These are phyloP conservation scores for Picochlorum costavermella DNA, from an alignment of 139 green algal species.

Conservation along the genomic window DNA sequence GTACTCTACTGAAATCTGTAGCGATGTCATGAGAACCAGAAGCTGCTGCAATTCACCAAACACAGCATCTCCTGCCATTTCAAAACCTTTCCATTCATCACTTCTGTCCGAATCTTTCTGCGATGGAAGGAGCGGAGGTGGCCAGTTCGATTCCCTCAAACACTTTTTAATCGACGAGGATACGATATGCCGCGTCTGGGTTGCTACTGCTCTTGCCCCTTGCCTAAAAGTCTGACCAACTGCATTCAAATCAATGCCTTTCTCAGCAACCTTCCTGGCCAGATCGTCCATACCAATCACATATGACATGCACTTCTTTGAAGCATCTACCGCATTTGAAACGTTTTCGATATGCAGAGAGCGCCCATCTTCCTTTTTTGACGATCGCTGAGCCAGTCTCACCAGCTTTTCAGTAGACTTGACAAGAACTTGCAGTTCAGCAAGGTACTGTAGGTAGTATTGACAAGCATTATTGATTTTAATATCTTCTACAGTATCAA, in stretches of 20 bases:
- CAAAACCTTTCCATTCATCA: constrained; percentile 6
- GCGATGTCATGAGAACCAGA: constrained; percentile 16
- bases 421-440: constrained; percentile 13
- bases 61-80: neutral
- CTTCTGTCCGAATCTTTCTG: neutral
- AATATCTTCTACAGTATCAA: too few relatives aligned
- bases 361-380: neutral
- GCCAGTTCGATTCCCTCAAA: constrained; percentile 14
- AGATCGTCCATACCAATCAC: too few relatives aligned
- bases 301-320: too few relatives aligned
- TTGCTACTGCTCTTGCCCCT: too few relatives aligned
- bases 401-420: constrained; percentile 20
- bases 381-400: neutral
- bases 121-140: neutral
- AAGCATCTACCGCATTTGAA: too few relatives aligned
- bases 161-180: constrained; percentile 10
- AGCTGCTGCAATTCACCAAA: constrained; percentile 17
- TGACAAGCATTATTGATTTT: too few relatives aligned
- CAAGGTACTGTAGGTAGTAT: constrained; percentile 6
- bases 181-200: too few relatives aligned
- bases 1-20: constrained; percentile 21
- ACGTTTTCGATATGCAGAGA: too few relatives aligned
- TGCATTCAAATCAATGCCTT: too few relatives aligned
- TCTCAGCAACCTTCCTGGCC: too few relatives aligned
- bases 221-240: too few relatives aligned